phyloP scores from a whole-genome alignment of 2,329 filamentous ascomycete species.

The Metarhizium brunneum region DNA sequence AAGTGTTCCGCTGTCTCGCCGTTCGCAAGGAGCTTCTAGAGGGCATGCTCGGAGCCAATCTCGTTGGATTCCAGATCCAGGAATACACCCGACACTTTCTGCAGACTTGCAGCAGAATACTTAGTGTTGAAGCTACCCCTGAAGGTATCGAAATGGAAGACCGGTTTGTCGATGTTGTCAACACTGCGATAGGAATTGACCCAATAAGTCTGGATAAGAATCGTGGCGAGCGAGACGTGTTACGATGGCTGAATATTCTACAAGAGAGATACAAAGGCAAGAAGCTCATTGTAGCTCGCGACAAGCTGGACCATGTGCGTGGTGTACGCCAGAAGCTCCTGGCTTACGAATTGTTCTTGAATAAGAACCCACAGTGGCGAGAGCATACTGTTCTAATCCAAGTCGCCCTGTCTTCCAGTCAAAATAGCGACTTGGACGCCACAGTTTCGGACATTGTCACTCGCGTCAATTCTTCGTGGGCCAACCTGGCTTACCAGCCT shows the following conservation, averaged over 20 bases:
- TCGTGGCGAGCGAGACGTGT: conserved; percentile 63
- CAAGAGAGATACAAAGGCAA: conserved; percentile 80
- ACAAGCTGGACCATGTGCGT: conserved; percentile 88
- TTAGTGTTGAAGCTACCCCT: conserved; percentile 81
- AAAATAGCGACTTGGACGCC: conserved; percentile 78
- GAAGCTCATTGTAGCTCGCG: conserved; percentile 81
- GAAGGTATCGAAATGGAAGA: conserved; percentile 87
- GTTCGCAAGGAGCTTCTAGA: conserved; percentile 80
- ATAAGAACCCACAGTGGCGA: conserved; percentile 84
- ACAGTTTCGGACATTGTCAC: conserved; percentile 91
- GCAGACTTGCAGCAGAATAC: conserved; percentile 85
- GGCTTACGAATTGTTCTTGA: conserved; percentile 86
- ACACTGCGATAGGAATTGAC: conserved; percentile 84
- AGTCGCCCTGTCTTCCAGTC: conserved; percentile 82
- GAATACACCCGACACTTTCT: conserved; percentile 93
- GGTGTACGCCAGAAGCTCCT: conserved; percentile 90
- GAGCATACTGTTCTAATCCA: conserved; percentile 87
- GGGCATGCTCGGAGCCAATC: conserved; percentile 85
- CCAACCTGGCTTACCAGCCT: conserved; percentile 84
- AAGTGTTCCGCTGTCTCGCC: conserved; percentile 88
- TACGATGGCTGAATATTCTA: conserved; percentile 71
- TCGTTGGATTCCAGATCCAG: conserved; percentile 87
- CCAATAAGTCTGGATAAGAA: conserved; percentile 64
- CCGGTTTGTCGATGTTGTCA: conserved; percentile 82
- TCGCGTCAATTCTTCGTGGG: conserved; percentile 84